phyloP scores from a whole-genome alignment of 2,329 filamentous ascomycete species.

The Helotiales sp. region DNA sequence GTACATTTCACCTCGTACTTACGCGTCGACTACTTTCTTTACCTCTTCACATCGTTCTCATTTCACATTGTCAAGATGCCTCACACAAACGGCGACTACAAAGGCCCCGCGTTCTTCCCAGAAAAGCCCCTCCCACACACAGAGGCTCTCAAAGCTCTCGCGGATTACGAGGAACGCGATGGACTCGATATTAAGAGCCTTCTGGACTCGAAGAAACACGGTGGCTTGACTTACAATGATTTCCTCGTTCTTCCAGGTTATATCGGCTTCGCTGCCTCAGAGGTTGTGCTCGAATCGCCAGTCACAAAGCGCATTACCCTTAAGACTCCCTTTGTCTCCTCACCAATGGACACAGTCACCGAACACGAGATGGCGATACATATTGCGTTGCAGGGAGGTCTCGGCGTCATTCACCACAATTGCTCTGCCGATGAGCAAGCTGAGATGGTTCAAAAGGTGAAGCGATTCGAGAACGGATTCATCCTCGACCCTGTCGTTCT shows the following conservation, averaged over 20 bases:
- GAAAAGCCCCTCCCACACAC: constrained; percentile 65
- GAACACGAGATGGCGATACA: constrained; percentile 99
- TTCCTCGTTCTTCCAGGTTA: constrained; percentile 96
- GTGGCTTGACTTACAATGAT: constrained; percentile 97
- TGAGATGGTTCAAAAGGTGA: constrained; percentile 98
- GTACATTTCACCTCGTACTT: constrained; percentile 41
- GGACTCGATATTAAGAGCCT: constrained; percentile 85
- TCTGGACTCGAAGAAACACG: constrained; percentile 87
- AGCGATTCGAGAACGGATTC: constrained; percentile 99
- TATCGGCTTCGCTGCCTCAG: constrained; percentile 94
- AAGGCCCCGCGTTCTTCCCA: constrained; percentile 40
- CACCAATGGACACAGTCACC: constrained; percentile 99
- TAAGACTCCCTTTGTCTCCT: constrained; percentile 96
- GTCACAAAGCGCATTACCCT: constrained; percentile 94
- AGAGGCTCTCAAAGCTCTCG: constrained; percentile 77
- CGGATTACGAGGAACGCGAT: constrained; percentile 78
- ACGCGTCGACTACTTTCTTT: constrained; percentile 42
- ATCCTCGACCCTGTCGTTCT: constrained; percentile 96
- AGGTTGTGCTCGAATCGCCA: constrained; percentile 84
- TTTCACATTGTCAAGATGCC: constrained; percentile 59
- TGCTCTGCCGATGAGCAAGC: constrained; percentile 97
- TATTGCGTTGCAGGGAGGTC: constrained; percentile 84
- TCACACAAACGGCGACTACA: constrained; percentile 64
- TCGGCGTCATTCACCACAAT: constrained; percentile 98
- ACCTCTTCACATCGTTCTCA: constrained; percentile 21